phyloP scores from a whole-genome alignment of 345 rosid genomes.

The Citrus sinensis region DVS_A1.0 CM039167.1:1972501-1973000 shows the following conservation, averaged over 20 bases:
- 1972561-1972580: too few relatives aligned
- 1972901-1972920: not conserved
- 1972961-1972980: constrained; percentile 13
- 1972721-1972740: not conserved
- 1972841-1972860: not conserved
- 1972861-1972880: not conserved
- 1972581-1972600: not conserved
- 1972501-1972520: too few relatives aligned
- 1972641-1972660: constrained; percentile 23
- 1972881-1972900: not conserved
- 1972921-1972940: not conserved
- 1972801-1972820: not conserved
- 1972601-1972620: not conserved
- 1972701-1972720: not conserved
- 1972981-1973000: constrained; percentile 24
- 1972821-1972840: not conserved
- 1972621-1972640: constrained; percentile 15
- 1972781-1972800: not conserved
- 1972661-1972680: constrained; percentile 21
- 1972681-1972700: too few relatives aligned
- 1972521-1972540: too few relatives aligned
- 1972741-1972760: not conserved
- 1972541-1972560: too few relatives aligned
- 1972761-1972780: not conserved
- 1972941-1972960: constrained; percentile 14